Base-by-base conservation (phyloP, 768 basidiomycete genomes). In the Agaricus subrufescens region DNA sequence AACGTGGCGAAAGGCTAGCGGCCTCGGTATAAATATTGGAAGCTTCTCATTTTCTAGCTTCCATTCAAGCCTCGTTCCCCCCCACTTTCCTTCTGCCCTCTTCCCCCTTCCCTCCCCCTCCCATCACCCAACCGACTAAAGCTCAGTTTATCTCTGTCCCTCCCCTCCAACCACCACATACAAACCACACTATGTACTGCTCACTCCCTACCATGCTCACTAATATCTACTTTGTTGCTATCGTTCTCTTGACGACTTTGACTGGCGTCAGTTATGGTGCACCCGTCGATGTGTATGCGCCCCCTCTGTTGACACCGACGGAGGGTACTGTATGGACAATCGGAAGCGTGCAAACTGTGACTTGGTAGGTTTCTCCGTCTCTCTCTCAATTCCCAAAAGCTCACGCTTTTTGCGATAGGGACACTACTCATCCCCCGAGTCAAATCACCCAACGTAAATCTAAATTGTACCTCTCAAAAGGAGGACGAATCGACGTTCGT, bases 401-500 rank as follows among this genome's bases (percentile, higher is more conserved):
- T 15, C 30, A 3, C 23, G 11, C 38, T 31, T 14, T n/a, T 56
- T 23, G 19, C 15, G 2, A 11, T 52, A 75, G 75, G 75, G 62
- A 75, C 55, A 61, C 49, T 34, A 60, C 60, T 2, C 48, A 57
- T 46, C 50, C 63, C 19, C 71, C 72, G 10, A 14, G 27, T 0
- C 12, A 65, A 0, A 70, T 77, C 58, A 75, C 74, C 38, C 71
- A 74, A 57, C 26, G 53, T 11, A 7, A 31, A 4, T 70, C 71
- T 15, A 34, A 12, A 10, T 62, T 75, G 37, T 61, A 63, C 51
- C 65, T 75, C 34, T 61, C 68, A 49, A 57, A 59, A 11, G 57
- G 61, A 27, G 42, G 52, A 7, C 26, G 45, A 12, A 68, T 67
- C 34, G 60, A 65, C 4, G 43, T 71, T 65, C 45, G 71, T 67